Evolutionary conservation across 1,284 basidiomycete species (phyloP).

Genomic region (Pseudozyma flocculosa): DNA sequence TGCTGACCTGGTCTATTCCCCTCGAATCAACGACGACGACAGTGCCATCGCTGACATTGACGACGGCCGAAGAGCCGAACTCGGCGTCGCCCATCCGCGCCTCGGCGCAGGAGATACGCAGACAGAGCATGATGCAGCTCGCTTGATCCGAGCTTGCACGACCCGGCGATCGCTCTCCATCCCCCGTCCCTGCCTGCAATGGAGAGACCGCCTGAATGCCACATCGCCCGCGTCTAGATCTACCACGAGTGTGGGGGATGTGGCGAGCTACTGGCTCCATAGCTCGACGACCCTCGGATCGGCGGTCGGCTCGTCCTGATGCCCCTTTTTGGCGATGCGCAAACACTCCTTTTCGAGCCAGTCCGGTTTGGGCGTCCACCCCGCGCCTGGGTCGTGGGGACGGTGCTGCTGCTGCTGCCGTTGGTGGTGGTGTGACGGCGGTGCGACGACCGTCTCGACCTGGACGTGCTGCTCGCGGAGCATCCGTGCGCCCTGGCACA

Average conservation of each 20-base stretch:
- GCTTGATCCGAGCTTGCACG: too few relatives aligned
- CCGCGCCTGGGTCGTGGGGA: background rate
- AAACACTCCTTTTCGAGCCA: conserved; percentile 43
- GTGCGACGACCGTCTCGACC: conserved; percentile 74
- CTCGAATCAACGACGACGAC: too few relatives aligned
- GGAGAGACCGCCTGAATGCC: too few relatives aligned
- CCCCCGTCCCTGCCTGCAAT: too few relatives aligned
- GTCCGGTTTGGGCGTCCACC: background rate
- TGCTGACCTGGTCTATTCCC: too few relatives aligned
- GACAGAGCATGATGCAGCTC: conserved; percentile 31
- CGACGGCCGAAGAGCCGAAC: conserved; percentile 9
- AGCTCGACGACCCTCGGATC: background rate
- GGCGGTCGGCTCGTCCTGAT: conserved; percentile 7
- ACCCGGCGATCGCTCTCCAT: background rate
- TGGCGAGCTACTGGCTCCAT: background rate
- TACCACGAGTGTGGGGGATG: too few relatives aligned
- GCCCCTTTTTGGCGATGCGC: conserved; percentile 42
- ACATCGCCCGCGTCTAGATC: too few relatives aligned
- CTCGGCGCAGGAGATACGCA: conserved; percentile 25
- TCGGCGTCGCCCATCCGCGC: conserved; percentile 1
- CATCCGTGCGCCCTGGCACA: conserved; percentile 80
- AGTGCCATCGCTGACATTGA: conserved; percentile 19
- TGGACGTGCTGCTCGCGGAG: conserved; percentile 74
- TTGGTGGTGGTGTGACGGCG: too few relatives aligned
- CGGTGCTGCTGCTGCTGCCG: too few relatives aligned